A percentile compares a stretch with the other conserved stretches of the same genome.
These are phyloP conservation scores for Aechmea fasciata DNA, from an alignment of 176 grass and related monocot genomes.

Conservation along the genomic window DNA sequence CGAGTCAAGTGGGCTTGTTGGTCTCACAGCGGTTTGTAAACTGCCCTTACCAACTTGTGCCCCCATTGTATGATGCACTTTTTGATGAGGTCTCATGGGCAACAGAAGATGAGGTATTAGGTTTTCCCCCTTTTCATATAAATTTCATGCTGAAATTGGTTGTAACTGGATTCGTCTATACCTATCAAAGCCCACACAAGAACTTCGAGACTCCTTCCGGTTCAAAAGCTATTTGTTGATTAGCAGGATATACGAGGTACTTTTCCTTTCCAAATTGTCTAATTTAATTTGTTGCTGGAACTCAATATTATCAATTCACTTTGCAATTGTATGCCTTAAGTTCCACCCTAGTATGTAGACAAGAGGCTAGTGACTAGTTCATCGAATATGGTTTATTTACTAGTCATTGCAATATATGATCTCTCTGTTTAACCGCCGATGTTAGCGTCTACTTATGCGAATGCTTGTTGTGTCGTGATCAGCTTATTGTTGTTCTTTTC, in stretches of 20 bases:
- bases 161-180: background rate
- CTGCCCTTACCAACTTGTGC: slow-evolving; percentile 71
- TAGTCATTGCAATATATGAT: background rate
- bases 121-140: background rate
- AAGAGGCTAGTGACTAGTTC: too few relatives aligned
- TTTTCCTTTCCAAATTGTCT: background rate
- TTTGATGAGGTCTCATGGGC: slow-evolving; percentile 93
- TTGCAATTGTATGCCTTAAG: too few relatives aligned
- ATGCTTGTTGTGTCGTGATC: slow-evolving; percentile 1
- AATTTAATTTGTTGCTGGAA: background rate
- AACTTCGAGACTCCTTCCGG: slow-evolving; percentile 64
- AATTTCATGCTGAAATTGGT: background rate
- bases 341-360: too few relatives aligned
- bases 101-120: slow-evolving; percentile 81
- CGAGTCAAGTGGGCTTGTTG: slow-evolving; percentile 42
- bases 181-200: slow-evolving; percentile 53
- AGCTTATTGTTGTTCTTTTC: background rate
- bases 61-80: slow-evolving; percentile 66
- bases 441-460: background rate
- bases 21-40: slow-evolving; percentile 76
- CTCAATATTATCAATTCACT: too few relatives aligned
- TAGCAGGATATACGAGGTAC: slow-evolving; percentile 63
- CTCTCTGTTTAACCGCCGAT: too few relatives aligned
- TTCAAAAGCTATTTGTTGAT: slow-evolving; percentile 80
- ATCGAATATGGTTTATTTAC: background rate